Percentiles rank a stretch among this genome's conserved stretches.
These are phyloP conservation scores for Phaeomoniella chlamydospora DNA, from an alignment of 2,329 filamentous ascomycete species.

Conservation along the genomic window DNA sequence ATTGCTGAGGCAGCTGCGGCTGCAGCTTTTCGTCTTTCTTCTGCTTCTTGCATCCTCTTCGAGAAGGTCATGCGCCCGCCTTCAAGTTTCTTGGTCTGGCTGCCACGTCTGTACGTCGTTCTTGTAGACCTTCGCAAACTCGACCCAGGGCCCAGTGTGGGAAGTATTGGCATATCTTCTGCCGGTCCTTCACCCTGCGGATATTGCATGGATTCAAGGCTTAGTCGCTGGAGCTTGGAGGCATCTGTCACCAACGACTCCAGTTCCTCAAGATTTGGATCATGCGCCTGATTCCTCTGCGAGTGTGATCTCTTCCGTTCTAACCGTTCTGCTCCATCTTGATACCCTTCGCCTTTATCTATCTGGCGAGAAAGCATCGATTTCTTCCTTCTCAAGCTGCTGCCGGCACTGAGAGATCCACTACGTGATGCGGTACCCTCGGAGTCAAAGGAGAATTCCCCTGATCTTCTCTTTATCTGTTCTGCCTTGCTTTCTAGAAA, in stretches of 20 bases:
- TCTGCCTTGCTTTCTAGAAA: constrained; percentile 91
- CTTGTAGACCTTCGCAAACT: constrained; percentile 79
- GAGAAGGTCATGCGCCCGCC: constrained; percentile 63
- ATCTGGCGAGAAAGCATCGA: constrained; percentile 93
- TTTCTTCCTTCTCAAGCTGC: constrained; percentile 68
- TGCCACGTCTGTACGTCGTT: constrained; percentile 83
- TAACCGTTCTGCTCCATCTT: constrained; percentile 70
- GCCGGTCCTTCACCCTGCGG: constrained; percentile 26
- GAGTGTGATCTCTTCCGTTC: constrained; percentile 56
- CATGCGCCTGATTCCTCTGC: constrained; percentile 34
- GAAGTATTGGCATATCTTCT: constrained; percentile 78
- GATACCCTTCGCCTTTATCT: constrained; percentile 57
- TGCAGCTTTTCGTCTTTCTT: constrained; percentile 45
- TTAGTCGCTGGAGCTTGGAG: constrained; percentile 51
- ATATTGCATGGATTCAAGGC: constrained; percentile 30
- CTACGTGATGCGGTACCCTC: constrained; percentile 13
- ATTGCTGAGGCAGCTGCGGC: constrained; percentile 31
- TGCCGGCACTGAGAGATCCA: constrained; percentile 17
- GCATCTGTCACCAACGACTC: constrained; percentile 77
- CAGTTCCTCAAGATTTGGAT: constrained; percentile 54
- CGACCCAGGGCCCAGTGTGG: constrained; percentile 52
- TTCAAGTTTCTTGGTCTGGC: constrained; percentile 46
- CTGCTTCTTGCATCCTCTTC: constrained; percentile 51
- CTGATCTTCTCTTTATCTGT: constrained; percentile 71
- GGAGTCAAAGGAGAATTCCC: constrained; percentile 50